Percentiles rank a stretch among this genome's conserved stretches.
phyloP scores from a whole-genome alignment of 1,284 basidiomycete species.

The Bjerkandera adusta region DNA sequence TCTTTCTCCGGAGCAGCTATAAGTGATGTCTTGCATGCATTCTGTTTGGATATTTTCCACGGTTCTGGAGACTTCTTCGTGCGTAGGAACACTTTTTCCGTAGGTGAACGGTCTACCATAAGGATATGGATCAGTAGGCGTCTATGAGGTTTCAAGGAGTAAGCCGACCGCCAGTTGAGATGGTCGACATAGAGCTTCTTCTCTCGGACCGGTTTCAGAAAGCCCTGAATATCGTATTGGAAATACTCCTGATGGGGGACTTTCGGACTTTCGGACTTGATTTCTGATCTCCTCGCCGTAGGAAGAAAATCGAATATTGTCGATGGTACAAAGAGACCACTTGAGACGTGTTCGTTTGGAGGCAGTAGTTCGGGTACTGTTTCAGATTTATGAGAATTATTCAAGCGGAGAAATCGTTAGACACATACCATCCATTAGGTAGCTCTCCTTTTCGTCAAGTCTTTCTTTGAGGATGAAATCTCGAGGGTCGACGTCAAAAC shows the following conservation, averaged over 20 bases:
- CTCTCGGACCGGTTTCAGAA: slow-evolving; percentile 51
- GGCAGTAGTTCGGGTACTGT: slow-evolving; percentile 51
- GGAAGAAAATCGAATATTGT: slow-evolving; percentile 30
- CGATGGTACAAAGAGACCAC: slow-evolving; percentile 33
- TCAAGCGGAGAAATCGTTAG: background rate
- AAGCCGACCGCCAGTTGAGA: slow-evolving; percentile 71
- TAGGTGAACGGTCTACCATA: slow-evolving; percentile 46
- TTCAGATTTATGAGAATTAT: background rate
- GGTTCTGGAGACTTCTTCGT: slow-evolving; percentile 41
- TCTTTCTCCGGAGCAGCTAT: no score
- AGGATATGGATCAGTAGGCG: no score
- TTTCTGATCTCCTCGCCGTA: background rate
- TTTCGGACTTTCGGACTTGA: no score
- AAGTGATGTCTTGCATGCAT: background rate
- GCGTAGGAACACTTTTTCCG: slow-evolving; percentile 42
- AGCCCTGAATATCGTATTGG: slow-evolving; percentile 19
- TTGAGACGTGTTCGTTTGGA: slow-evolving; percentile 42
- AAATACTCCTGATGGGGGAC: background rate
- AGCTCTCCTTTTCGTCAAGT: slow-evolving; percentile 46
- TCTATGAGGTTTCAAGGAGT: no score
- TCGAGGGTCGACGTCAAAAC: slow-evolving; percentile 24
- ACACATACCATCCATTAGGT: slow-evolving; percentile 51
- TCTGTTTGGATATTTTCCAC: slow-evolving; percentile 15
- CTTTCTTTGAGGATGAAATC: slow-evolving; percentile 50
- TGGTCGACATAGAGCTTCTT: no score